Conservation (phyloP, 78 protist genomes). For the Polysphondylium violaceum region DNA sequence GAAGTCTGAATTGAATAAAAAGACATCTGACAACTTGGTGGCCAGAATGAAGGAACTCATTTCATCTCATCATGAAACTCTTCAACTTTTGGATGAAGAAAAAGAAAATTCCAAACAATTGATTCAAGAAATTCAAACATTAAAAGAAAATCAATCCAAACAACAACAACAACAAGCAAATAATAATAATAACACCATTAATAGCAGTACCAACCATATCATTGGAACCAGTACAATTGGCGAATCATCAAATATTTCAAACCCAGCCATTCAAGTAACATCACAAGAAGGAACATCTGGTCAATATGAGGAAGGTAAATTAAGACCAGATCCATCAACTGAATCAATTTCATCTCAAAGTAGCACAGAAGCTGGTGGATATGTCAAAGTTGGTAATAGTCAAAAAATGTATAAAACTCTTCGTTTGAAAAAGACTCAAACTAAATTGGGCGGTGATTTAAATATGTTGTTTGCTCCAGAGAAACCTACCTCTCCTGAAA, state of each 20-base stretch:
- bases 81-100: constrained; percentile 59
- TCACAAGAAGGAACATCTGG: neutral
- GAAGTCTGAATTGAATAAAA: constrained; percentile 60
- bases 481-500: constrained; percentile 27
- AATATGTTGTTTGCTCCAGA: neutral
- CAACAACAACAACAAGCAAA: constrained; percentile 7
- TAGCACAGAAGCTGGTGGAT: neutral
- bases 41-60: constrained; percentile 72
- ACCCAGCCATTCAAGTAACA: neutral
- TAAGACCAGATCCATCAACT: constrained; percentile 19
- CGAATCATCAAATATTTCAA: neutral
- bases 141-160: constrained; percentile 26
- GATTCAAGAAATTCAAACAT: constrained; percentile 20
- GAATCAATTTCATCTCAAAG: constrained; percentile 42
- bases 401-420: constrained; percentile 57
- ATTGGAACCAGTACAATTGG: neutral
- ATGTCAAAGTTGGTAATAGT: neutral
- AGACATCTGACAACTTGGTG: constrained; percentile 66
- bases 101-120: constrained; percentile 34
- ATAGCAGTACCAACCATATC: neutral
- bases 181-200: neutral
- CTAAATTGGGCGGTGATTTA: constrained; percentile 44
- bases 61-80: constrained; percentile 70
- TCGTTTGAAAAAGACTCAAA: constrained; percentile 33
- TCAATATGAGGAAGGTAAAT: constrained; percentile 20